A percentile compares a stretch with the other conserved stretches of the same genome.
Evolutionary conservation across 2,329 filamentous ascomycete genomes (phyloP).

Genomic region (Diaporthe sp.): DNA sequence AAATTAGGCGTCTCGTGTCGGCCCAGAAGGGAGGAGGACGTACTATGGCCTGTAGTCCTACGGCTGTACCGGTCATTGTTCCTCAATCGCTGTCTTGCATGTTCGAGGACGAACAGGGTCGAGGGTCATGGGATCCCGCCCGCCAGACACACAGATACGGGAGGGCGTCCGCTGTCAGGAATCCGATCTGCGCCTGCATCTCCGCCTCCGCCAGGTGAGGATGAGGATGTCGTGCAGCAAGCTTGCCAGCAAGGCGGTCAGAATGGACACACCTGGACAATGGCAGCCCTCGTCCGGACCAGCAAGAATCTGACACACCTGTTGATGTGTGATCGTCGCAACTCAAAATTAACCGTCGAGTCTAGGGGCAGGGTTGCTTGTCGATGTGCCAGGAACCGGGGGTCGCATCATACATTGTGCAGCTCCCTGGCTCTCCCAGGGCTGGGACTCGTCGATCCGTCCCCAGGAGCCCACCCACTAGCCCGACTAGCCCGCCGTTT

Average conservation of each 20-base stretch:
- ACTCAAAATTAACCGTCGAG: constrained; percentile 30
- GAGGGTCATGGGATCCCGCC: neutral
- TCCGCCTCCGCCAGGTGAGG: constrained; percentile 10
- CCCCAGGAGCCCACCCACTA: constrained; percentile 15
- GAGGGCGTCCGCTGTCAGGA: constrained; percentile 10
- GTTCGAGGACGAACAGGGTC: constrained; percentile 10
- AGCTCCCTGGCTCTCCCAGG: constrained; percentile 17
- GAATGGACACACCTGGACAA: constrained; percentile 14
- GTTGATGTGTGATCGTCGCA: constrained; percentile 32
- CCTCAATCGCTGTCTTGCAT: constrained; percentile 9
- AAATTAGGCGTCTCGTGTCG: constrained; percentile 1
- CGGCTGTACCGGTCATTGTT: constrained; percentile 4
- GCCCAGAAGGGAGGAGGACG: neutral
- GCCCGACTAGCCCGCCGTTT: constrained; percentile 8
- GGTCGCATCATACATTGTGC: constrained; percentile 26
- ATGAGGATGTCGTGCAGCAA: constrained; percentile 16
- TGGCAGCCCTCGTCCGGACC: constrained; percentile 22
- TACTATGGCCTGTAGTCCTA: neutral
- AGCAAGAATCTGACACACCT: constrained; percentile 27
- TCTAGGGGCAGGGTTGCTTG: constrained; percentile 31
- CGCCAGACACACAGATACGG: constrained; percentile 19
- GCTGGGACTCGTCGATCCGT: constrained; percentile 27
- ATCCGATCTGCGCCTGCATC: constrained; percentile 3
- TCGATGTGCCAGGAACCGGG: constrained; percentile 30
- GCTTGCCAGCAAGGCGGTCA: constrained; percentile 19